Conservation (phyloP, 805 yeast species). For the Sugiyamaella americana region DNA sequence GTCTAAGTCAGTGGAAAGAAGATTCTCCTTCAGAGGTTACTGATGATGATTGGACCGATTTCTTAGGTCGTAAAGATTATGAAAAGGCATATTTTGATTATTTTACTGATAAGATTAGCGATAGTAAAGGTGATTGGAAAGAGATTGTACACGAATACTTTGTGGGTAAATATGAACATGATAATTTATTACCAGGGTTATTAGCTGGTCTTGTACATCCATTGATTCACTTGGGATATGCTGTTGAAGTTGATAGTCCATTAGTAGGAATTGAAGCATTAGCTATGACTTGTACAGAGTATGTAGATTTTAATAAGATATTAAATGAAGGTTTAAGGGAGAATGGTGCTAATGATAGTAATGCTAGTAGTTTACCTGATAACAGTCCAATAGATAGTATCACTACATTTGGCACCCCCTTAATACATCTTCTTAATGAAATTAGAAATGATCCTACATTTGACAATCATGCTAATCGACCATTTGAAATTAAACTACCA, state of each 20-base stretch:
- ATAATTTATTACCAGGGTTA: slow-evolving; percentile 10
- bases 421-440: slow-evolving; percentile 18
- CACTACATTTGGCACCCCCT: slow-evolving; percentile 15
- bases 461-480: slow-evolving; percentile 12
- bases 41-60: slow-evolving; percentile 29
- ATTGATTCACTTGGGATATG: slow-evolving; percentile 33
- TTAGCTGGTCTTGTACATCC: slow-evolving; percentile 27
- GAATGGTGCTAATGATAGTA: not conserved
- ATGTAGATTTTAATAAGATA: slow-evolving; percentile 1
- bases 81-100: slow-evolving; percentile 35
- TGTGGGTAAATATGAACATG: slow-evolving; percentile 8
- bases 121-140: slow-evolving; percentile 31
- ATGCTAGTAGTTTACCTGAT: too few relatives aligned
- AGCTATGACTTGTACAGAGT: slow-evolving; percentile 25
- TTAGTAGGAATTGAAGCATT: slow-evolving; percentile 34
- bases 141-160: slow-evolving; percentile 25
- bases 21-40: slow-evolving; percentile 36
- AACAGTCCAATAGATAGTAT: slow-evolving; percentile 4
- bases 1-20: slow-evolving; percentile 31
- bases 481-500: slow-evolving; percentile 6
- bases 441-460: slow-evolving; percentile 19
- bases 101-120: slow-evolving; percentile 34
- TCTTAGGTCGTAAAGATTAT: slow-evolving; percentile 28
- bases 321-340: slow-evolving; percentile 1
- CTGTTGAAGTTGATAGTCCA: slow-evolving; percentile 31